Conservation (phyloP, 805 yeast genomes). For the Yamadazyma insecticola region DNA sequence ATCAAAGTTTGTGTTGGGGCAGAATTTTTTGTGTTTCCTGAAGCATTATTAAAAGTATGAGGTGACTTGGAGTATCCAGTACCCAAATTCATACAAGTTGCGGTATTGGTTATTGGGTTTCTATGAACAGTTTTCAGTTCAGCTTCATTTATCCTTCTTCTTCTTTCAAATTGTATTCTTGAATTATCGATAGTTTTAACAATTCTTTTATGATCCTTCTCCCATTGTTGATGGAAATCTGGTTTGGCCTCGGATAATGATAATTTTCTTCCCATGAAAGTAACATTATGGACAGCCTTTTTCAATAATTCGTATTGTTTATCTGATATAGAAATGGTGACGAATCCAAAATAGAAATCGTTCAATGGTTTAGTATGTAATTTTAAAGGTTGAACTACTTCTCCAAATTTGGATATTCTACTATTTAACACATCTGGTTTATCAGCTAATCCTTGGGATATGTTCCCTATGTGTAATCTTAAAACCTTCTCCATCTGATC, state of each 20-base stretch:
- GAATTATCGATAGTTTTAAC: conserved; percentile 16
- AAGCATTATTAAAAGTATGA: conserved; percentile 27
- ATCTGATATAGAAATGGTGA: conserved; percentile 52
- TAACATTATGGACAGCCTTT: conserved; percentile 61
- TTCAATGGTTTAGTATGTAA: conserved; percentile 51
- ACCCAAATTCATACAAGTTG: conserved; percentile 12
- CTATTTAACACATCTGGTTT: conserved; percentile 42
- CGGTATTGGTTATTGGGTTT: conserved; percentile 18
- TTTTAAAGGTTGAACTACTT: conserved; percentile 42
- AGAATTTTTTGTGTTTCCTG: conserved; percentile 31
- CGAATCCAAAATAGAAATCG: conserved; percentile 60
- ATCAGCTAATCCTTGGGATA: conserved; percentile 50
- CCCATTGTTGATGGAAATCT: conserved; percentile 43
- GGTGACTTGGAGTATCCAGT: conserved; percentile 29
- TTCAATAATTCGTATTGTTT: conserved; percentile 47
- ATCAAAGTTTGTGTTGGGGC: conserved; percentile 25
- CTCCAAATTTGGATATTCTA: conserved; percentile 65
- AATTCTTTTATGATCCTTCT: conserved; percentile 40
- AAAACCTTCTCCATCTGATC: conserved; percentile 3
- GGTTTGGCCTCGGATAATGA: conserved; percentile 61
- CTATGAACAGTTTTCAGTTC: conserved; percentile 16
- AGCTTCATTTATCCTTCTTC: conserved; percentile 41
- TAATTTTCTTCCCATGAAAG: conserved; percentile 69
- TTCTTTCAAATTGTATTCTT: conserved; percentile 23
- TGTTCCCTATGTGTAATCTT: conserved; percentile 63